These are phyloP conservation scores for Starmerella apicola DNA, from an alignment of 805 yeast species.

Conservation along the genomic window DNA sequence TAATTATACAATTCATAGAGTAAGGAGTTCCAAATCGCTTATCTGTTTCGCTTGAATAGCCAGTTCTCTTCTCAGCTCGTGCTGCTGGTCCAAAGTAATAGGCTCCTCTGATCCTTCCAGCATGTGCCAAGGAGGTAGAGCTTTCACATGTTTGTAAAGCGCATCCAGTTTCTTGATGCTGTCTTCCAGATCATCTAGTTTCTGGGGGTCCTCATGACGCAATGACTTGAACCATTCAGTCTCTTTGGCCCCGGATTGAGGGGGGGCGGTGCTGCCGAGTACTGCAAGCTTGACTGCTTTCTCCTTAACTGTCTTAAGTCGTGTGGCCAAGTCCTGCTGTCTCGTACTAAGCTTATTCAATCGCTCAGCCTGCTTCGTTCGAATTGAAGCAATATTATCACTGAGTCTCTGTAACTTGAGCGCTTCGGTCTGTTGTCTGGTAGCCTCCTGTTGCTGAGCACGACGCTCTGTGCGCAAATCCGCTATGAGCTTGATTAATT, in stretches of 20 bases:
- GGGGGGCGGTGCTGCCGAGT: constrained; percentile 18
- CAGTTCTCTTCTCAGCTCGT: too few relatives aligned
- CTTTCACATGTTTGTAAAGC: too few relatives aligned
- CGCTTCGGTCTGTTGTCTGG: constrained; percentile 30
- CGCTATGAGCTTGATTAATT: constrained; percentile 29
- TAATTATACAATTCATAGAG: too few relatives aligned
- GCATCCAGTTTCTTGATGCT: neutral
- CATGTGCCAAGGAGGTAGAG: too few relatives aligned
- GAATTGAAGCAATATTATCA: constrained; percentile 8
- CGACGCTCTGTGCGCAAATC: constrained; percentile 29
- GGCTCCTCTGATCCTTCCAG: too few relatives aligned
- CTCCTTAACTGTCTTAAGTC: constrained; percentile 26
- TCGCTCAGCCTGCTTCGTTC: constrained; percentile 16
- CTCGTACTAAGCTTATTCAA: constrained; percentile 21
- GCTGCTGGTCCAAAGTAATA: too few relatives aligned
- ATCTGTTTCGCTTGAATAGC: too few relatives aligned
- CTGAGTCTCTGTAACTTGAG: constrained; percentile 19
- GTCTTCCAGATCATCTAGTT: constrained; percentile 15
- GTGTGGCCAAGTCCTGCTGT: constrained; percentile 27
- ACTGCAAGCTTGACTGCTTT: constrained; percentile 16
- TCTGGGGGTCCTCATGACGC: constrained; percentile 24
- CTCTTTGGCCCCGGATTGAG: constrained; percentile 33
- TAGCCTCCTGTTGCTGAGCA: constrained; percentile 34
- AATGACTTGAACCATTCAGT: constrained; percentile 37
- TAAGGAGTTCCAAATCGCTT: too few relatives aligned